These are phyloP conservation scores for Vigna nakashimae DNA, from an alignment of 306 rosid genomes.

Conservation along the genomic window DNA sequence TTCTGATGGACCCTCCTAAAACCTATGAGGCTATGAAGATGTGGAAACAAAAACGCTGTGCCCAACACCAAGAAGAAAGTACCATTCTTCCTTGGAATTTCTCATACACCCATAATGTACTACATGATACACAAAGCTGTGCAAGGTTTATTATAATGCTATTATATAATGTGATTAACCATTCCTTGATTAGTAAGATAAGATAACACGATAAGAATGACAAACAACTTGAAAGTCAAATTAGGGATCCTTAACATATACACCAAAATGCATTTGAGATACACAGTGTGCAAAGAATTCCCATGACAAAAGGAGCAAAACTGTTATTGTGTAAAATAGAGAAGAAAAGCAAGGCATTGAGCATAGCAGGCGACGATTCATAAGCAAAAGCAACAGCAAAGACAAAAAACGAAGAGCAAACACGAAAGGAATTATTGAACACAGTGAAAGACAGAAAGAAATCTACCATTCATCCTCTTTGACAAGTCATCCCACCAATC, in stretches of 20 bases:
- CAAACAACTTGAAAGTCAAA: conserved; percentile 44
- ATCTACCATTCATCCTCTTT: conserved; percentile 68
- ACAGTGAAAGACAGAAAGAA: conserved; percentile 36
- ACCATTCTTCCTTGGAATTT: conserved; percentile 34
- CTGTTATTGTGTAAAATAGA: conserved; percentile 35
- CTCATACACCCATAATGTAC: conserved; percentile 31
- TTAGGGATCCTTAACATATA: conserved; percentile 56
- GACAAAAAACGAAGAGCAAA: conserved; percentile 30
- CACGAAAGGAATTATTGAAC: conserved; percentile 30
- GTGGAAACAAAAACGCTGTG: background rate
- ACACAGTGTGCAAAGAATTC: conserved; percentile 36
- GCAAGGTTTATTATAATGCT: conserved; percentile 37
- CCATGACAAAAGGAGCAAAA: conserved; percentile 43
- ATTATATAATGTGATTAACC: conserved; percentile 41
- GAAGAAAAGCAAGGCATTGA: conserved; percentile 40
- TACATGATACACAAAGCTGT: conserved; percentile 4
- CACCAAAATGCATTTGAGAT: conserved; percentile 45
- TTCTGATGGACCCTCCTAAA: background rate
- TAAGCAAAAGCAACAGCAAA: background rate
- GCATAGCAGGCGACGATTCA: background rate
- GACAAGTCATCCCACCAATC: conserved; percentile 96
- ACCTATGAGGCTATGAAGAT: background rate
- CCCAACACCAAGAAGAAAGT: conserved; percentile 30
- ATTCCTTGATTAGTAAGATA: conserved; percentile 41
- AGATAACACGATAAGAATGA: conserved; percentile 40